These are phyloP conservation scores for Priceomyces castillae DNA, from an alignment of 805 yeast genomes.

Conservation along the genomic window DNA sequence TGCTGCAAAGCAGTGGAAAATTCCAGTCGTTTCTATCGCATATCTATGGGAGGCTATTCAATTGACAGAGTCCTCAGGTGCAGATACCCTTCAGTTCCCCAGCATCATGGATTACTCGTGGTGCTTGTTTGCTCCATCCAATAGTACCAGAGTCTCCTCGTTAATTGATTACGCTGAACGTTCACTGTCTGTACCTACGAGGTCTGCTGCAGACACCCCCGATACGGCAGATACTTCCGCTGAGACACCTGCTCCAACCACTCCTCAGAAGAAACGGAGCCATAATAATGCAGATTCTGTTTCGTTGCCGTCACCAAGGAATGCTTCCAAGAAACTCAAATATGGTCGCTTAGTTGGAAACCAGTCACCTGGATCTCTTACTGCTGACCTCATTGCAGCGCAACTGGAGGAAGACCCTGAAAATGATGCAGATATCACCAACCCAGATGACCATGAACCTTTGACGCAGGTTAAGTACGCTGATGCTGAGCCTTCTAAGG, in stretches of 20 bases:
- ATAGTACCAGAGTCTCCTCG: conserved; percentile 2
- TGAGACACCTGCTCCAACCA: conserved; percentile 11
- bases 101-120: conserved; percentile 46
- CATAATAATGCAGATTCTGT: conserved; percentile 18
- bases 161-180: neutral
- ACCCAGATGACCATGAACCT: conserved; percentile 17
- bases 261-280: conserved; percentile 4
- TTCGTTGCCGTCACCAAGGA: conserved; percentile 54
- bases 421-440: conserved; percentile 15
- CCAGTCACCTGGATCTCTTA: conserved; percentile 11
- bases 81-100: conserved; percentile 27
- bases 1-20: conserved; percentile 56
- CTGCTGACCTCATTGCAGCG: conserved; percentile 7
- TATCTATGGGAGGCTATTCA: conserved; percentile 53
- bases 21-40: conserved; percentile 57
- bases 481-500: conserved; percentile 18
- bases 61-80: conserved; percentile 25
- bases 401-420: conserved; percentile 6
- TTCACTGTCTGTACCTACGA: neutral
- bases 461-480: conserved; percentile 24
- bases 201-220: no score
- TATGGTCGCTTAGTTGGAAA: conserved; percentile 43
- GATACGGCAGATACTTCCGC: conserved; percentile 7
- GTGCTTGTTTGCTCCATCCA: conserved; percentile 54
- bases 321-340: conserved; percentile 38